Base-by-base conservation (phyloP, 306 rosid genomes). In the Gynostemma pentaphyllum region DNA sequence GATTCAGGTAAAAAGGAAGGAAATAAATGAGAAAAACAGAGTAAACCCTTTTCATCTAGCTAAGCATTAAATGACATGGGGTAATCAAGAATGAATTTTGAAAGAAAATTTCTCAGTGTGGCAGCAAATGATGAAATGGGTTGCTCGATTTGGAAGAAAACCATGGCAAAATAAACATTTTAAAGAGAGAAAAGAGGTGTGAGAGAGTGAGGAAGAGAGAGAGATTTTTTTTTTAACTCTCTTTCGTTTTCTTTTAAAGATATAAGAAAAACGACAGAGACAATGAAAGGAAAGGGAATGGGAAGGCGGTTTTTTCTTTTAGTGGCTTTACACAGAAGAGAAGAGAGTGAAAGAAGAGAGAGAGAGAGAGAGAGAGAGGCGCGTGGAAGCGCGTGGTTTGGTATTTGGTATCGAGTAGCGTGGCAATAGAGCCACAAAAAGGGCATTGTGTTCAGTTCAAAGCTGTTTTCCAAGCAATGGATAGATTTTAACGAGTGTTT, bases 1-100 rank as follows among this genome's bases (percentile, higher is more conserved):
- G 42, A 32, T 66, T 30, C 28, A 50, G 34, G 55, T 37, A 70
- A 66, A 69, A 41, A 40, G 45, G 76, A 67, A 44, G 23, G 68
- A 55, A 15, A 14, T 3, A 56, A 46, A 22, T 5, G 67, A 39
- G 46, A 45, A 62, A 48, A 62, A 48, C 57, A 62, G 56, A 62
- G 55, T n/a, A 60, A 21, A 0, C 48, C 34, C 65, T 18, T 36
- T 5, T 22, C 47, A 59, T 59, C 19, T n/a, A 59, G 36, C 19
- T n/a, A 59, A 59, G 46, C 46, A 12, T 42, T 3, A 42, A 42
- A 12, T 1, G 14, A 42, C 46, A 42, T 42, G 18, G 46, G 14
- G 46, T 1, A 11, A 42, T 34, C 11, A 11, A 42, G 12, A 34
- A 36, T 59, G 46, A 46, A n/a, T 2, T 14, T 4, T 9, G 29